phyloP scores from a whole-genome alignment of 805 yeast genomes.

The Saccharomycopsis sp. region DNA sequence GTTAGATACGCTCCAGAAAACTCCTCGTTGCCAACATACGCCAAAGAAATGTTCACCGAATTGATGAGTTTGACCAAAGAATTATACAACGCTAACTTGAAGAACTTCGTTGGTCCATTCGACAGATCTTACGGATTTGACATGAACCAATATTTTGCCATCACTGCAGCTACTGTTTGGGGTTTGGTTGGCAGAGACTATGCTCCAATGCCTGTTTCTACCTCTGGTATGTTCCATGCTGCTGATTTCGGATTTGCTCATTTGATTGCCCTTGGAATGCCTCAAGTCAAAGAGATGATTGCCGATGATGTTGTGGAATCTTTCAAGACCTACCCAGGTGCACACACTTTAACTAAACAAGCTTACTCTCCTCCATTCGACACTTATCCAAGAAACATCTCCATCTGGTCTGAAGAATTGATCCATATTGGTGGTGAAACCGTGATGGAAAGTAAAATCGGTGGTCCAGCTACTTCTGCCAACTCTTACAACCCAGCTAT shows the following conservation, averaged over 20 bases:
- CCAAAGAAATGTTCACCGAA: slow-evolving; percentile 13
- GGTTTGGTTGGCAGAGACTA: slow-evolving; percentile 20
- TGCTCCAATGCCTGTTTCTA: slow-evolving; percentile 19
- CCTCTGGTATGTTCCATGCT: slow-evolving; percentile 18
- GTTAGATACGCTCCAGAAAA: slow-evolving; percentile 17
- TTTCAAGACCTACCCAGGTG: slow-evolving; percentile 17
- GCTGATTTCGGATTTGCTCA: slow-evolving; percentile 19
- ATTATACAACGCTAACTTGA: slow-evolving; percentile 19
- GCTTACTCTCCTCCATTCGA: slow-evolving; percentile 21
- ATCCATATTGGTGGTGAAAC: slow-evolving; percentile 20
- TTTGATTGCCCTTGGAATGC: slow-evolving; percentile 18
- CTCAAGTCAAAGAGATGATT: slow-evolving; percentile 1
- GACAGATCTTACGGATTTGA: slow-evolving; percentile 19
- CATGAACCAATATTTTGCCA: slow-evolving; percentile 18
- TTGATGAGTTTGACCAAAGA: slow-evolving; percentile 10
- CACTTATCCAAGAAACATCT: slow-evolving; percentile 20
- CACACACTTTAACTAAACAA: slow-evolving; percentile 9
- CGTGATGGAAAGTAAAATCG: slow-evolving; percentile 16
- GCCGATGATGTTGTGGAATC: slow-evolving; percentile 11
- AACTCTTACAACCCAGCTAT: slow-evolving; percentile 19
- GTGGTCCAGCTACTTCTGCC: slow-evolving; percentile 20
- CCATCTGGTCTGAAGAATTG: slow-evolving; percentile 17
- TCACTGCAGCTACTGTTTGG: slow-evolving; percentile 18
- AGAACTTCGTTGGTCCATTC: slow-evolving; percentile 21
- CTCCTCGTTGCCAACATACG: slow-evolving; percentile 5